Evolutionary conservation across 2,329 filamentous ascomycete species (phyloP).

Genomic region (Lasiodiplodia hormozganensis): DNA sequence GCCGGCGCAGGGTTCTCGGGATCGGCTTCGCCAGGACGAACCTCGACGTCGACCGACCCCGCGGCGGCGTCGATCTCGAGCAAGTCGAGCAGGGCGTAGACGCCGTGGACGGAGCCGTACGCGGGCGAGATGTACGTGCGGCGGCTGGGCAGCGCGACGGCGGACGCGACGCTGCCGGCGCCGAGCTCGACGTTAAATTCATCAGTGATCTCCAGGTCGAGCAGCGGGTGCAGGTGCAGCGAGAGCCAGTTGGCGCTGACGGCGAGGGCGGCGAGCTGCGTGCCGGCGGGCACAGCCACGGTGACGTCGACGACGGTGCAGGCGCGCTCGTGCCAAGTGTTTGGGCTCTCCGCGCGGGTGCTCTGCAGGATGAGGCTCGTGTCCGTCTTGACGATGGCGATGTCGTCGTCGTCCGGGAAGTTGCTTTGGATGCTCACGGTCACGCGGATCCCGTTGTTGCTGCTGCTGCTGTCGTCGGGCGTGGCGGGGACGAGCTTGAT

Average conservation of each 20-base stretch:
- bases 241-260: slow-evolving; percentile 15
- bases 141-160: neutral
- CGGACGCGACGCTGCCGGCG: neutral
- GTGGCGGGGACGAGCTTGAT: slow-evolving; percentile 13
- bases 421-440: slow-evolving; percentile 18
- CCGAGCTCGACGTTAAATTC: neutral
- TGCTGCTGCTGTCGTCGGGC: neutral
- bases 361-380: neutral
- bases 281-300: neutral
- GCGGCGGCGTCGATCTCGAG: slow-evolving; percentile 9
- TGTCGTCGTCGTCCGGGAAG: neutral
- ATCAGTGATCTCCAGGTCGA: neutral
- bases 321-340: neutral
- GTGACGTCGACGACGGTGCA: slow-evolving; percentile 19
- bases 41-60: neutral
- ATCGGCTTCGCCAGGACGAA: neutral
- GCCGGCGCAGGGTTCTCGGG: neutral
- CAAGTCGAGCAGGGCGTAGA: slow-evolving; percentile 17
- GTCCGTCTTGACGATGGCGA: slow-evolving; percentile 6
- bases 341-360: neutral
- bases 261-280: neutral
- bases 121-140: slow-evolving; percentile 9
- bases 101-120: neutral
- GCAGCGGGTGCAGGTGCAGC: slow-evolving; percentile 3
- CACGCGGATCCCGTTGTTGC: neutral